Percentiles rank a stretch among this genome's conserved stretches.
These are phyloP conservation scores for Vanrija humicola DNA, from an alignment of 1,284 basidiomycete genomes.

Conservation along the genomic window DNA sequence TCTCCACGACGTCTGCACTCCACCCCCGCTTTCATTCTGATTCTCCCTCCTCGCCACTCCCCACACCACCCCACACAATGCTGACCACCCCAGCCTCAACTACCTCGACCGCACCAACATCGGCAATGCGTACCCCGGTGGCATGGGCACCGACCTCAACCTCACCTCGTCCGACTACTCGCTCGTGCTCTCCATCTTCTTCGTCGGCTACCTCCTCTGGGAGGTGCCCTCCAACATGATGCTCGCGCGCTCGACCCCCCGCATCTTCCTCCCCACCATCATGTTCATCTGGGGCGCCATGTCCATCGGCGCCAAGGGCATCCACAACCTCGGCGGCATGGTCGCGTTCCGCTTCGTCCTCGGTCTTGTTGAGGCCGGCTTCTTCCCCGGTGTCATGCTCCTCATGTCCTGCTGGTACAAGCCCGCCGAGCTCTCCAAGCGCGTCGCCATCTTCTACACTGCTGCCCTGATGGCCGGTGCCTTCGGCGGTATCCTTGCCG, in stretches of 20 bases:
- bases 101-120: slow-evolving; percentile 16
- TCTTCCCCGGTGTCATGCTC: slow-evolving; percentile 44
- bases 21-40: no score
- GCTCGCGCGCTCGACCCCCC: slow-evolving; percentile 40
- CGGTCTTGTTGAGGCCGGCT: slow-evolving; percentile 43
- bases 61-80: no score
- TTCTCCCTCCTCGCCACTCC: no score
- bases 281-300: slow-evolving; percentile 40
- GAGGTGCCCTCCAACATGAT: slow-evolving; percentile 49
- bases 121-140: slow-evolving; percentile 34
- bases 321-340: slow-evolving; percentile 43
- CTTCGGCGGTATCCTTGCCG: slow-evolving; percentile 43
- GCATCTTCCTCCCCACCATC: slow-evolving; percentile 40
- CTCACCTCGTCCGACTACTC: slow-evolving; percentile 38
- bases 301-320: slow-evolving; percentile 41
- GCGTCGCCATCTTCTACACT: slow-evolving; percentile 33
- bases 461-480: slow-evolving; percentile 40
- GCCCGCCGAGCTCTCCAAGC: slow-evolving; percentile 43
- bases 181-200: slow-evolving; percentile 47
- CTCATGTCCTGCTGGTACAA: slow-evolving; percentile 44
- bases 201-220: slow-evolving; percentile 23
- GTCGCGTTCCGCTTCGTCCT: slow-evolving; percentile 46
- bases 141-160: slow-evolving; percentile 44
- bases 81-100: background rate
- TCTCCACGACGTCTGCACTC: no score